These are phyloP conservation scores for Pseudonitzschia delicatissima DNA, from an alignment of 108 stramenopile species.

Conservation along the genomic window DNA sequence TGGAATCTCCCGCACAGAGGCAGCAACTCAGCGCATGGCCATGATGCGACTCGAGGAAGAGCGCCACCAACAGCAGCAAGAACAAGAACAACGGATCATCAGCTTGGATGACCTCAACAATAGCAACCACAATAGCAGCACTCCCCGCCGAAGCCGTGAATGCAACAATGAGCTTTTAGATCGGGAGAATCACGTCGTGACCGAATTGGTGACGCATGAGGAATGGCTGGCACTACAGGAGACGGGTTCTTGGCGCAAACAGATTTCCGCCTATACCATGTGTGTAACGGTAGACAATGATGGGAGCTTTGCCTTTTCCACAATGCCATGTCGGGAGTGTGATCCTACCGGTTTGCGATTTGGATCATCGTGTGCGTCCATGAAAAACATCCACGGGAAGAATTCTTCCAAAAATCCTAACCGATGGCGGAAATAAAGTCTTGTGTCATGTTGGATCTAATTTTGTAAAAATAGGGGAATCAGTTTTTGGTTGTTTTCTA, in stretches of 20 bases:
- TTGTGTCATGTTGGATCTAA: too few species aligned
- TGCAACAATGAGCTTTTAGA: slow-evolving; percentile 64
- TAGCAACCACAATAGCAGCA: neutral
- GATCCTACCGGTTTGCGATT: slow-evolving; percentile 49
- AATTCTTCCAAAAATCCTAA: too few species aligned
- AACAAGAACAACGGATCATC: neutral
- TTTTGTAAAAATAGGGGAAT: too few species aligned
- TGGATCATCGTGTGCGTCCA: slow-evolving; percentile 14
- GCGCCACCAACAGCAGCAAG: slow-evolving; percentile 22
- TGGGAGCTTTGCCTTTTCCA: slow-evolving; percentile 45
- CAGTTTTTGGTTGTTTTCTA: too few species aligned
- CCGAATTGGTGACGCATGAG: slow-evolving; percentile 76
- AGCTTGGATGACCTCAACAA: neutral
- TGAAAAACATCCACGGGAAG: too few species aligned
- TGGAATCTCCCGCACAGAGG: slow-evolving; percentile 55
- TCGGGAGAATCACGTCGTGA: slow-evolving; percentile 74
- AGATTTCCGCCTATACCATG: slow-evolving; percentile 20
- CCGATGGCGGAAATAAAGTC: too few species aligned
- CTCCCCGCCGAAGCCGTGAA: neutral
- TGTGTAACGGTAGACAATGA: slow-evolving; percentile 16
- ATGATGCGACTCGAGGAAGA: slow-evolving; percentile 56
- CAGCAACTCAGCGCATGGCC: slow-evolving; percentile 56
- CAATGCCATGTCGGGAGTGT: slow-evolving; percentile 70
- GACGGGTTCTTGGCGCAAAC: slow-evolving; percentile 50
- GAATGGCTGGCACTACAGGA: slow-evolving; percentile 65